Evolutionary conservation across 1,284 basidiomycete genomes (phyloP), one percentile per base, ranked within the genome.

Genomic region (Vanrija pseudolonga): DNA sequence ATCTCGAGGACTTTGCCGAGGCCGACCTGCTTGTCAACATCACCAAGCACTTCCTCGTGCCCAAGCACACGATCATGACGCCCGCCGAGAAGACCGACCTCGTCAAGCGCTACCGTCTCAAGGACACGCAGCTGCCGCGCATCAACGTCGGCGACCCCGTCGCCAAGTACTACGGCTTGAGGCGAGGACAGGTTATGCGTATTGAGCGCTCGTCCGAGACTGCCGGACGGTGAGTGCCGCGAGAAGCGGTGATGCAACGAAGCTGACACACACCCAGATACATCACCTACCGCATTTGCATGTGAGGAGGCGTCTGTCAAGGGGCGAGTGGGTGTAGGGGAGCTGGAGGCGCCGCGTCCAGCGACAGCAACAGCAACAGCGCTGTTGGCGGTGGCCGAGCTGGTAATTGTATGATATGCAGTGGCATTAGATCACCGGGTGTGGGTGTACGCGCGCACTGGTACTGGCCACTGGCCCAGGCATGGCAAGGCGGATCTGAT

Each of bases 141-240:
- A 98, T 99, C 65, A 94, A 97, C 78, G 77, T 96, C 51, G 86
- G 86, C 18, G 96, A 99, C 77, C 96, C 96, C 6, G 95, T 99
- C 14, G 93, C 95, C 38, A 84, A 93, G 60, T 98, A 99, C 77
- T 99, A 97, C 78, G 96, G 96, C 47, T 83, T 98, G 57, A 84
- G 86, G 69, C 83, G 96, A 58, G 94, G 95, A 20, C 91, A 97
- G 76, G 96, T 99, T 38, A 96, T 98, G 74, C 97, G 97, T 80
- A 98, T 99, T 66, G 98, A 90, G 57, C 82, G 96, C 69, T 89
- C 93, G 22, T 93, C 90, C 74, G 96, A 98, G 81, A 98, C 96
- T 17, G 89, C 89, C 63, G 96, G 95, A 60, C 84, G 96, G 67
- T 98, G 57, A 67, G 74, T 71, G 26, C 6, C 7, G 26, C 4